Evolutionary conservation across 345 rosid species (phyloP).

Genomic region (Lenwebbia sp.): DNA sequence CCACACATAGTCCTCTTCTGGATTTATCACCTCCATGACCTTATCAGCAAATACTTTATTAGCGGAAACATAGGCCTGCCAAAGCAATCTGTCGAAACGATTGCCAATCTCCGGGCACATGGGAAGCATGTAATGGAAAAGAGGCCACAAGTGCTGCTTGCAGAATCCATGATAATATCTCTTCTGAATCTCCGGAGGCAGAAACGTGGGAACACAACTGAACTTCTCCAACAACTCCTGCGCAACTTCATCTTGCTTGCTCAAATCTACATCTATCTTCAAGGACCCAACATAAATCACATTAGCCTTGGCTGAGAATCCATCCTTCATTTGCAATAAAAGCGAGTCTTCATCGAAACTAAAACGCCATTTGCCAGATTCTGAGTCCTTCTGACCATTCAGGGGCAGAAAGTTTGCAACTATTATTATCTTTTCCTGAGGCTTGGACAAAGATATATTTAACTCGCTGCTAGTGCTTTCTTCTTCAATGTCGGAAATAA

Average conservation of each 20-base stretch:
- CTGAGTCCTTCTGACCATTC: constrained; percentile 16
- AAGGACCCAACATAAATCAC: constrained; percentile 32
- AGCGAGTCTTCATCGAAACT: constrained; percentile 31
- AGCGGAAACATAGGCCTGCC: constrained; percentile 34
- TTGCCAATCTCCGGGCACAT: constrained; percentile 23
- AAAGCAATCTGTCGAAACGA: constrained; percentile 22
- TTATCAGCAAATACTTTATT: constrained; percentile 36
- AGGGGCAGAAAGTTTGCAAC: constrained; percentile 33
- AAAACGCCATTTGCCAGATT: constrained; percentile 19
- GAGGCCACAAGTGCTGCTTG: constrained; percentile 42
- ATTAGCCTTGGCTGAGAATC: constrained; percentile 16
- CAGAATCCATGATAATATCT: constrained; percentile 33
- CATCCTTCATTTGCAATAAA: constrained; percentile 26
- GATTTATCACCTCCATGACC: constrained; percentile 30
- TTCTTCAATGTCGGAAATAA: constrained; percentile 36
- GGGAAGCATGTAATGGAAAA: constrained; percentile 41
- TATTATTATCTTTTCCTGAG: constrained; percentile 17
- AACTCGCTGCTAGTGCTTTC: constrained; percentile 2
- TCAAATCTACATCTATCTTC: constrained; percentile 22
- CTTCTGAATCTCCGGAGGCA: constrained; percentile 24
- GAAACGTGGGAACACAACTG: constrained; percentile 30
- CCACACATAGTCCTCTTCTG: constrained; percentile 34
- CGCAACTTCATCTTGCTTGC: constrained; percentile 31
- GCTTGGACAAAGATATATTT: not conserved
- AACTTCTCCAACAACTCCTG: constrained; percentile 27